These are phyloP conservation scores for Globisporangium spinosum DNA, from an alignment of 352 stramenopile genomes.

Conservation along the genomic window DNA sequence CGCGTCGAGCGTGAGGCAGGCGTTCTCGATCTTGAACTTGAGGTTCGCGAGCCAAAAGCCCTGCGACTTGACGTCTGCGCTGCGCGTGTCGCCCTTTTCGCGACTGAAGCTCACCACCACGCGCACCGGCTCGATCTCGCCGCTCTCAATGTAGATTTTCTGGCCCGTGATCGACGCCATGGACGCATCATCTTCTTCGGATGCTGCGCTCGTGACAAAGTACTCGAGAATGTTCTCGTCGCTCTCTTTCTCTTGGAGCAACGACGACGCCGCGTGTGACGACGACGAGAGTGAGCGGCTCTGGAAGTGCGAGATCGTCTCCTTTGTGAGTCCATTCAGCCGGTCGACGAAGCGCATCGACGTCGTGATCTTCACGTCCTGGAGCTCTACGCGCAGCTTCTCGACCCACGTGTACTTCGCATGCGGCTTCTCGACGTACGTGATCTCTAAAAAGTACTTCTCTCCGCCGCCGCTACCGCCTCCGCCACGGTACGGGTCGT, in stretches of 20 bases:
- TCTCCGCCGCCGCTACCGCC: constrained; percentile 11
- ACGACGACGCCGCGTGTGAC: constrained; percentile 32
- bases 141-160: constrained; percentile 76
- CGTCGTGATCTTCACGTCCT: constrained; percentile 68
- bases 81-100: constrained; percentile 53
- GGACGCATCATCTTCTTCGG: constrained; percentile 46
- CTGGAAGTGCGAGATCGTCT: constrained; percentile 70
- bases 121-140: constrained; percentile 63
- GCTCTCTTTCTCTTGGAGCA: constrained; percentile 25
- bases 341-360: constrained; percentile 82
- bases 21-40: constrained; percentile 86
- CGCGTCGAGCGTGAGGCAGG: constrained; percentile 65
- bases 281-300: constrained; percentile 49
- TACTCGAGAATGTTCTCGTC: constrained; percentile 65
- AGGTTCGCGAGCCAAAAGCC: constrained; percentile 81
- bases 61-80: constrained; percentile 19
- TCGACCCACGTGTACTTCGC: constrained; percentile 73
- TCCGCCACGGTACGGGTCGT: constrained; percentile 14
- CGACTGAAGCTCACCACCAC: constrained; percentile 77
- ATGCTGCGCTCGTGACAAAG: constrained; percentile 38
- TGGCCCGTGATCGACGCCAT: constrained; percentile 71
- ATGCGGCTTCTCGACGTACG: constrained; percentile 67
- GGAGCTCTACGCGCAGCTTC: constrained; percentile 47
- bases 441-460: constrained; percentile 64
- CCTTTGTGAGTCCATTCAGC: constrained; percentile 48